Base-by-base conservation (phyloP, 352 stramenopile genomes). In the Blastocystis sp. region DNA sequence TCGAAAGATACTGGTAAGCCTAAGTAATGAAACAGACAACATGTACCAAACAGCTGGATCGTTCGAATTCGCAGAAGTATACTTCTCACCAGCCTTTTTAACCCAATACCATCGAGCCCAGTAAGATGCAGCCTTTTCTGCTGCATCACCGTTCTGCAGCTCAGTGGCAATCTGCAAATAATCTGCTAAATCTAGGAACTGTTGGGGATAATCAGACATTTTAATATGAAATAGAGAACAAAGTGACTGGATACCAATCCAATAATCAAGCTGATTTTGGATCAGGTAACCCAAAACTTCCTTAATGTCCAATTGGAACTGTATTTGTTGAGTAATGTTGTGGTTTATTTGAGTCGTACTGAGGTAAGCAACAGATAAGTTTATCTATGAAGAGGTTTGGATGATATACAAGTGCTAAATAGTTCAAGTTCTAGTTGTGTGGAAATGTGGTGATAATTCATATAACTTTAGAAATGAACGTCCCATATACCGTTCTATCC, bases 121-220 rank as follows among this genome's bases (percentile, higher is more conserved):
- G 19, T 75, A 75, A 5, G 65, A 51, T 24, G 32, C 12, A 27
- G 39, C 65, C 5, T 19, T 9, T 52, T 19, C 24, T 21, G 19
- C 5, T 12, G n/a, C 16, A 51, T 75, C 32, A n/a, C 1, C 43
- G 32, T 43, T 46, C 32, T 46, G 12, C 29, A 75, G 65, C 12
- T 54, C 39, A 52, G 32, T 75, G 27, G 39, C 39, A n/a, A 75
- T 21, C 11, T 12, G 5, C 35, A 75, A 56, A 54, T 75, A 75
- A 3, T 43, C 24, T 21, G 35, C 39, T 27, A 32, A 21, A 6
- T 75, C 65, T 39, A 56, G 24, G 14, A 75, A 75, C 12, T 32
- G 14, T 46, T 75, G 6, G 16, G 65, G 65, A 54, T 75, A 75
- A 27, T 75, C 65, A 54, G 35, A 56, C 65, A 75, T 75, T 24